Base-by-base conservation (phyloP, 768 basidiomycete species). In the Collybia mongolica region DNA sequence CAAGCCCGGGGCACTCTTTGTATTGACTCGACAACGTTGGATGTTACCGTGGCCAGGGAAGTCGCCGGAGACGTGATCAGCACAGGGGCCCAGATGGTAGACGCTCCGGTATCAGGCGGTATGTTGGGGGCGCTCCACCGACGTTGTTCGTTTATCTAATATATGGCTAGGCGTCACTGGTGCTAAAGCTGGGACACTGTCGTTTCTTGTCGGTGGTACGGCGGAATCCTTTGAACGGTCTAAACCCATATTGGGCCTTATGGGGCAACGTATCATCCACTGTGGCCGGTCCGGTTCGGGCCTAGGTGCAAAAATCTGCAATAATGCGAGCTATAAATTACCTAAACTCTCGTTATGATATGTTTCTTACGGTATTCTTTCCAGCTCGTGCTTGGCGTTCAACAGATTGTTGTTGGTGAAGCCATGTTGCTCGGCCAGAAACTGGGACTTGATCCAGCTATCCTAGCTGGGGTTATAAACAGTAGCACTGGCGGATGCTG, bases 51-150 rank as follows among this genome's bases (percentile, higher is more conserved):
- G 7, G 86, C 93, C 0, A 81, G 81, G 37, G 66, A 76, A 24
- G 82, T 95, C 9, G 81, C 92, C 0, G 52, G 63, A 8, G 68
- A 75, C 19, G 80, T 90, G 1, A 71, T 69, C 8, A 50, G 60
- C 12, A 68, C 75, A 22, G 85, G 88, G 20, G 90, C 85, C 6
- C 69, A 69, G 36, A 93, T 97, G 83, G 76, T 97, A 18, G 95
- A 98, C 63, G 93, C 95, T 5, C 95, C 95, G 2, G 94, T 98
- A 1, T 94, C 92, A 42, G 95, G 95, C 49, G 94, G 92, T 88
- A 63, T 48, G 82, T 67, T 36, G 48, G 4, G 8, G 4, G 28
- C 47, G 15, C 19, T 23, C 18, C 36, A 28, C 19, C 17, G 36
- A n/a, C 6, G 8, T 35, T 14, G 38, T 29, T 40, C 44, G 37